phyloP scores from a whole-genome alignment of 1,139 yeast genomes.

The Martiniozyma asiatica region DNA sequence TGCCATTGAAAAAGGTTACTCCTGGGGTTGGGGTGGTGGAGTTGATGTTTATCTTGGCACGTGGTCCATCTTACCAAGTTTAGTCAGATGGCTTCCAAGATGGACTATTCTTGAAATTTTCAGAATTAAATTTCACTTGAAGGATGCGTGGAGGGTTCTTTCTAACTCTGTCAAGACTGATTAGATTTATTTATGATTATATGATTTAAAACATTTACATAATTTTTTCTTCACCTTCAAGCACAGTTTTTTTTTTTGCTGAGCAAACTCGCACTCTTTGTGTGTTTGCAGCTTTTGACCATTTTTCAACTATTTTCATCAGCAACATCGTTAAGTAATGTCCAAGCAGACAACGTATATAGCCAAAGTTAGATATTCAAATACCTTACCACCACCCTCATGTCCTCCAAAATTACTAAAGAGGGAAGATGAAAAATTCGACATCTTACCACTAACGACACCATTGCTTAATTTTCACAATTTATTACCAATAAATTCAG shows the following conservation, averaged over 20 bases:
- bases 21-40: slow-evolving; percentile 22
- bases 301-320: too few species aligned
- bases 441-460: slow-evolving; percentile 60
- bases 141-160: slow-evolving; percentile 22
- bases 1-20: slow-evolving; percentile 34
- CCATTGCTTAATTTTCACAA: slow-evolving; percentile 63
- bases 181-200: too few species aligned
- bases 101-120: slow-evolving; percentile 35
- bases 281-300: too few species aligned
- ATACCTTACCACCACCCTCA: slow-evolving; percentile 88
- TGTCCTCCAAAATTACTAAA: slow-evolving; percentile 78
- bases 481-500: slow-evolving; percentile 56
- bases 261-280: too few species aligned
- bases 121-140: slow-evolving; percentile 36
- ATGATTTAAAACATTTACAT: too few species aligned
- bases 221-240: too few species aligned
- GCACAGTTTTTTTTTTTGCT: too few species aligned
- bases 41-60: slow-evolving; percentile 47
- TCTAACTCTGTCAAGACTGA: slow-evolving; percentile 9
- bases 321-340: too few species aligned
- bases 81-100: slow-evolving; percentile 33
- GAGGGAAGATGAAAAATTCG: slow-evolving; percentile 31
- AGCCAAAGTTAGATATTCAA: slow-evolving; percentile 78
- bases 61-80: slow-evolving; percentile 30
- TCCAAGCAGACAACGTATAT: too few species aligned